Conservation (phyloP, 1,284 basidiomycete genomes). For the Taiwanofungus camphoratus region DNA sequence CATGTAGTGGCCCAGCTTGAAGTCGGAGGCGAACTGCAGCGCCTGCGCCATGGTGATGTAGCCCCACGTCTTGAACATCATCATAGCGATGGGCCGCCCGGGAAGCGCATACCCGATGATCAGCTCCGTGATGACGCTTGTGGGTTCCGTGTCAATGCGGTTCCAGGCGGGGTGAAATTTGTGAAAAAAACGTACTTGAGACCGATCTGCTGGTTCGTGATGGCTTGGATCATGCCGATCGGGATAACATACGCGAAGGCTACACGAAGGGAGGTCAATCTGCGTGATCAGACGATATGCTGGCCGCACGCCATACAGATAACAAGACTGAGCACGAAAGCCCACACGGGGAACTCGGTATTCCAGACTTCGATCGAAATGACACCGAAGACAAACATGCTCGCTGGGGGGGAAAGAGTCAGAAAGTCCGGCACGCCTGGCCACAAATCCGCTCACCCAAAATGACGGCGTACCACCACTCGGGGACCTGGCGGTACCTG, state of each 20-base stretch:
- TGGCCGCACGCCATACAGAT: conserved; percentile 24
- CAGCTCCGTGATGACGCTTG: conserved; percentile 43
- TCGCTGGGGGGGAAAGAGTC: conserved; percentile 20
- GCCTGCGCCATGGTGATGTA: conserved; percentile 50
- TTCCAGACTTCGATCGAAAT: conserved; percentile 66
- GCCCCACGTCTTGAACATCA: conserved; percentile 54
- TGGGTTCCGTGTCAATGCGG: conserved; percentile 21
- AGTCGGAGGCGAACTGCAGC: conserved; percentile 43
- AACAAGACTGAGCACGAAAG: conserved; percentile 38
- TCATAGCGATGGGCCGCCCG: conserved; percentile 52
- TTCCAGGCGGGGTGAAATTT: conserved; percentile 29
- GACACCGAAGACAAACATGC: conserved; percentile 59
- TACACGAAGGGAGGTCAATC: conserved; percentile 11
- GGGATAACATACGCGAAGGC: conserved; percentile 57
- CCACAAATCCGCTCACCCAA: conserved; percentile 26
- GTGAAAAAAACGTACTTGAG: conserved; percentile 33
- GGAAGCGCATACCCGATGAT: conserved; percentile 47
- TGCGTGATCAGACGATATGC: background rate
- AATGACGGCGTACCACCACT: conserved; percentile 64
- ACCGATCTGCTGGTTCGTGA: conserved; percentile 59
- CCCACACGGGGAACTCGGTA: conserved; percentile 63
- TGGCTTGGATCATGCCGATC: conserved; percentile 64
- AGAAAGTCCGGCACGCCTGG: background rate
- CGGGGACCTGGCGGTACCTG: conserved; percentile 64
- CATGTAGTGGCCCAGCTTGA: conserved; percentile 52